These are phyloP conservation scores for Cladorrhinum samala DNA, from an alignment of 495 filamentous ascomycete genomes.

Conservation along the genomic window DNA sequence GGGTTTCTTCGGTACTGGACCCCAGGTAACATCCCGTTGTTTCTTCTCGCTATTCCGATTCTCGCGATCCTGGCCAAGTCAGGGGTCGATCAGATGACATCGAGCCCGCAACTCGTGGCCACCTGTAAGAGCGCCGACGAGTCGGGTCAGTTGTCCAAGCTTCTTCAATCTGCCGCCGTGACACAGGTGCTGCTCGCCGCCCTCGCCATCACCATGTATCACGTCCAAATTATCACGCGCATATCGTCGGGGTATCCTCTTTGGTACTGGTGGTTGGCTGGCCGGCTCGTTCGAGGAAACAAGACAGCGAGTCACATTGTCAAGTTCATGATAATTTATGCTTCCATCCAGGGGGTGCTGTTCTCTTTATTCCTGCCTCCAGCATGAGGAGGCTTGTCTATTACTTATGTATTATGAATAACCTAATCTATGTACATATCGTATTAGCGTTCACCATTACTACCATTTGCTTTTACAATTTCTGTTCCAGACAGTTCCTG, in stretches of 20 bases:
- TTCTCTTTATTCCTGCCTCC: conserved; percentile 94
- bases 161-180: conserved; percentile 55
- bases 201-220: conserved; percentile 70
- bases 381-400: conserved; percentile 42
- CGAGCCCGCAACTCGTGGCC: background rate
- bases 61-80: conserved; percentile 62
- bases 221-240: conserved; percentile 88
- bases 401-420: background rate
- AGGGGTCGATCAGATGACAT: conserved; percentile 41
- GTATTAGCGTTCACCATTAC: background rate
- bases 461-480: background rate
- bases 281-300: conserved; percentile 27
- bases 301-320: conserved; percentile 26
- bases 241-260: conserved; percentile 84
- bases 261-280: conserved; percentile 77
- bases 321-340: conserved; percentile 71
- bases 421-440: background rate
- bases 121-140: conserved; percentile 10
- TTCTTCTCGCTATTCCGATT: conserved; percentile 76
- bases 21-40: conserved; percentile 76
- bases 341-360: conserved; percentile 68
- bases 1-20: conserved; percentile 93
- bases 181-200: conserved; percentile 66
- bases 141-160: conserved; percentile 17
- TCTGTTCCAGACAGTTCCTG: background rate